phyloP scores from a whole-genome alignment of 257 asterid species.

The Paulownia fortunei region DNA sequence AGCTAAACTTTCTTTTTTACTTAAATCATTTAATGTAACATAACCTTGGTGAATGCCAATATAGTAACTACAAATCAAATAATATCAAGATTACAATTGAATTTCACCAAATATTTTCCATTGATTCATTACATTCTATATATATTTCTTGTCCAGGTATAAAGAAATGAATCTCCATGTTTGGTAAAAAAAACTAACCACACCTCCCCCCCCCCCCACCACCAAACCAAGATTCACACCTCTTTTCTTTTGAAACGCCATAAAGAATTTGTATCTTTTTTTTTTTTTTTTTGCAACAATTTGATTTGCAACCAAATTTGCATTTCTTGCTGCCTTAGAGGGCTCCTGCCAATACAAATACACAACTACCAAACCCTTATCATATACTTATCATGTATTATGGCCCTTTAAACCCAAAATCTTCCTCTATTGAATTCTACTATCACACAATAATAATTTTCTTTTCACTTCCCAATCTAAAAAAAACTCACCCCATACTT shows the following conservation, averaged over 20 bases:
- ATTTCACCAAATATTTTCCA: neutral
- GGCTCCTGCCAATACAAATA: slow-evolving; percentile 21
- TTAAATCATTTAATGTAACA: neutral
- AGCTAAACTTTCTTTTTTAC: neutral
- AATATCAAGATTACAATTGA: neutral
- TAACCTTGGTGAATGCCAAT: neutral
- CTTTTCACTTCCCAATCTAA: neutral
- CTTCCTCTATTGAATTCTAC: neutral
- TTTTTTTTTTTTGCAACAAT: neutral
- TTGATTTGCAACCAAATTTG: slow-evolving; percentile 3
- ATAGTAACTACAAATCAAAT: neutral
- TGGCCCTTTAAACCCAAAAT: neutral
- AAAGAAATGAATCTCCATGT: neutral
- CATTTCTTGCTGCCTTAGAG: slow-evolving; percentile 17
- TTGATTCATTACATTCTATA: neutral
- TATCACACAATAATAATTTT: neutral
- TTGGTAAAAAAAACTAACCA: neutral
- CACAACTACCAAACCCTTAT: slow-evolving; percentile 21
- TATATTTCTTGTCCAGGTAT: neutral
- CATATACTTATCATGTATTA: slow-evolving; percentile 17
- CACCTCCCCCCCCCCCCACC: too few relatives aligned
- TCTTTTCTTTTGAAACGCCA: slow-evolving; percentile 3
- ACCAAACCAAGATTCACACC: neutral
- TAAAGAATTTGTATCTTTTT: neutral
- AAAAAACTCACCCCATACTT: neutral